Evolutionary conservation across 2,329 filamentous ascomycete species (phyloP).

Genomic region (Atkinsonella hypoxylon): DNA sequence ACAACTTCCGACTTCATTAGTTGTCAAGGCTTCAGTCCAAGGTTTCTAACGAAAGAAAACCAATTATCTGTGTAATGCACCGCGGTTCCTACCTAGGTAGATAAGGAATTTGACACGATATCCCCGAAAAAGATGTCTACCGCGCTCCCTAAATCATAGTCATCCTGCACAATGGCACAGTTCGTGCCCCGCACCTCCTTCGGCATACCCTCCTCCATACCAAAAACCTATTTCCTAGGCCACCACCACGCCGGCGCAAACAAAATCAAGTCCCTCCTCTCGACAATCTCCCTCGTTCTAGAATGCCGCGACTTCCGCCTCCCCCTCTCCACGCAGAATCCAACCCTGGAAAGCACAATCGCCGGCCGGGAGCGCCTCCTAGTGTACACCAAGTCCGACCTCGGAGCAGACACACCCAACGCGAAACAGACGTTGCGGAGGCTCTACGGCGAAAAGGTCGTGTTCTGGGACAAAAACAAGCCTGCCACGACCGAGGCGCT

Average conservation of each 20-base stretch:
- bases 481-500: constrained; percentile 24
- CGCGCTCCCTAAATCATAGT: background rate
- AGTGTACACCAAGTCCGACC: constrained; percentile 83
- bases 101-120: background rate
- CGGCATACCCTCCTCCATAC: constrained; percentile 59
- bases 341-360: constrained; percentile 69
- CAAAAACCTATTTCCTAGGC: constrained; percentile 86
- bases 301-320: constrained; percentile 93
- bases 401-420: constrained; percentile 35
- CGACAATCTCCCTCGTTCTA: constrained; percentile 74
- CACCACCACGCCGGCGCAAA: constrained; percentile 75
- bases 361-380: constrained; percentile 63
- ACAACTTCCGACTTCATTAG: background rate
- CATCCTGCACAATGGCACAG: constrained; percentile 15
- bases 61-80: background rate
- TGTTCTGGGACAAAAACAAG: constrained; percentile 33
- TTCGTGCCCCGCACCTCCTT: constrained; percentile 70
- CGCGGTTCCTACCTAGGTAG: no score
- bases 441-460: constrained; percentile 20
- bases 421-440: constrained; percentile 18
- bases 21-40: background rate
- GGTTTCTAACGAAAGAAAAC: background rate
- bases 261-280: constrained; percentile 72
- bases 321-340: constrained; percentile 81
- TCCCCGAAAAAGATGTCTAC: background rate